A percentile compares a stretch with the other conserved stretches of the same genome.
Evolutionary conservation across 805 yeast species (phyloP).

Genomic region (Starmerella vaccinii): DNA sequence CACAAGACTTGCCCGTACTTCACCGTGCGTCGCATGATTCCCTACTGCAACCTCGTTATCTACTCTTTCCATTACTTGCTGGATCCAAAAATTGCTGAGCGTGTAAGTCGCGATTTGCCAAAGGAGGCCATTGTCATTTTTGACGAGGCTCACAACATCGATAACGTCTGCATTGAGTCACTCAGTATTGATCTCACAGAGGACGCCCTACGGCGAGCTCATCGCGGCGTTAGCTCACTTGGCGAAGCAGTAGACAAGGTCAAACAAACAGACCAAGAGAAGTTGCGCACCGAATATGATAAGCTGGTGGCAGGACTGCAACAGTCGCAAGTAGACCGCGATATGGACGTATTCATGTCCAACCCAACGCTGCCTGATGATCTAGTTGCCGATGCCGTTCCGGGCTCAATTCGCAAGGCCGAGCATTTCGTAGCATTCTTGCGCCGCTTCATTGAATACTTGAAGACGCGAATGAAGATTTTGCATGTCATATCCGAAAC

Average conservation of each 20-base stretch:
- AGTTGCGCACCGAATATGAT: slow-evolving; percentile 81
- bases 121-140: slow-evolving; percentile 89
- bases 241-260: slow-evolving; percentile 77
- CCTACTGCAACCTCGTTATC: slow-evolving; percentile 79
- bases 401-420: slow-evolving; percentile 94
- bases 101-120: slow-evolving; percentile 85
- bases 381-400: slow-evolving; percentile 81
- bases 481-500: slow-evolving; percentile 97
- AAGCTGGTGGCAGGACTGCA: slow-evolving; percentile 81
- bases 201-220: slow-evolving; percentile 74
- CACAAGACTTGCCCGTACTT: slow-evolving; percentile 90
- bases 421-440: slow-evolving; percentile 93
- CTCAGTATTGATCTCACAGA: slow-evolving; percentile 84
- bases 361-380: slow-evolving; percentile 84
- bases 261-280: slow-evolving; percentile 69
- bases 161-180: slow-evolving; percentile 96
- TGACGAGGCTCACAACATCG: slow-evolving; percentile 98
- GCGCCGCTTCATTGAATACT: slow-evolving; percentile 83
- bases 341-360: slow-evolving; percentile 62
- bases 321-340: slow-evolving; percentile 50
- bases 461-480: slow-evolving; percentile 95
- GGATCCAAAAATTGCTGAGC: slow-evolving; percentile 93
- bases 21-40: slow-evolving; percentile 95
- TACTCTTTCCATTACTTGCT: slow-evolving; percentile 92
- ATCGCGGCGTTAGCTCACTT: slow-evolving; percentile 73